Evolutionary conservation across 2,329 filamentous ascomycete genomes (phyloP).

Genomic region (Diaporthe sp.): DNA sequence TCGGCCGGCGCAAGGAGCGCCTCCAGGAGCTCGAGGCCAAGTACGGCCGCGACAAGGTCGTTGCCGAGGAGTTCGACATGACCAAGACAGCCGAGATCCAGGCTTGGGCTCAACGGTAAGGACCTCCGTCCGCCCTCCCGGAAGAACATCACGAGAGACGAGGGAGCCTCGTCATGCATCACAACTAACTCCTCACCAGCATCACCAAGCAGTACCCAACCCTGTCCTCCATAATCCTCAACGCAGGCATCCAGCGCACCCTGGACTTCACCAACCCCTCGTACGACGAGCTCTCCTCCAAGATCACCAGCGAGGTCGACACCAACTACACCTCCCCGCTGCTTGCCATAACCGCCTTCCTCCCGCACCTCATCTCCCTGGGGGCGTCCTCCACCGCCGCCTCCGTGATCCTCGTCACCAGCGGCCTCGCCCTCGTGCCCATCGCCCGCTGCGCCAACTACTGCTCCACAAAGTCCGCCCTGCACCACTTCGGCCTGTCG

Average conservation of each 20-base stretch:
- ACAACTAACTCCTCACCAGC: constrained; percentile 42
- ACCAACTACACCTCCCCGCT: constrained; percentile 64
- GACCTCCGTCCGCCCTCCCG: not conserved
- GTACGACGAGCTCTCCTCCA: constrained; percentile 44
- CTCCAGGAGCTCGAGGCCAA: constrained; percentile 62
- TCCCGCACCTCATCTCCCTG: constrained; percentile 57
- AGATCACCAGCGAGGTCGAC: constrained; percentile 58
- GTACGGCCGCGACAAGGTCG: constrained; percentile 58
- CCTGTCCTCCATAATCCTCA: constrained; percentile 70
- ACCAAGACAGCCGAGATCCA: constrained; percentile 57
- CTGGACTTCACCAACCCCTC: constrained; percentile 62
- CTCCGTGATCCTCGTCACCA: constrained; percentile 55
- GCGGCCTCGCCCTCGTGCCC: constrained; percentile 63
- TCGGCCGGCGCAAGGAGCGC: constrained; percentile 67
- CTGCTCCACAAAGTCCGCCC: constrained; percentile 67
- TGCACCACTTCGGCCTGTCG: constrained; percentile 60
- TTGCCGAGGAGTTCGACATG: constrained; percentile 61
- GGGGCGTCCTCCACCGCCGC: constrained; percentile 37
- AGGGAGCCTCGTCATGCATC: not conserved
- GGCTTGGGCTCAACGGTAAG: constrained; percentile 56
- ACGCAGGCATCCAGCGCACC: constrained; percentile 67
- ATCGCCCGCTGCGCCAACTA: constrained; percentile 63
- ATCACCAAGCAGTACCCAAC: constrained; percentile 58
- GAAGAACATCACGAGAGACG: not conserved
- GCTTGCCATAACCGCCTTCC: constrained; percentile 59